Base-by-base conservation (phyloP, 306 rosid genomes). In the Carpinus fangiana region DNA sequence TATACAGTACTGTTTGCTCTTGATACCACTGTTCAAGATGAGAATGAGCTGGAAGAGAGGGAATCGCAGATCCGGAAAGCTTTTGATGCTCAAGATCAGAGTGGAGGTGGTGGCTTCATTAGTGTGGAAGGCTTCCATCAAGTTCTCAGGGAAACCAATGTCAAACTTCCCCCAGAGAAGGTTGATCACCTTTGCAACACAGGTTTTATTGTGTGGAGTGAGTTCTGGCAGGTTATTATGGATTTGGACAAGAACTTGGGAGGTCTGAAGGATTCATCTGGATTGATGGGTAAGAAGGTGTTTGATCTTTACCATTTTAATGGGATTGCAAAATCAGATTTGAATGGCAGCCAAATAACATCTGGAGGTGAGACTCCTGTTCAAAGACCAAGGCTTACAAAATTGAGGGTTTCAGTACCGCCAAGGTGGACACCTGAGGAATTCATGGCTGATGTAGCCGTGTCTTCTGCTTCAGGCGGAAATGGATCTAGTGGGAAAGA, bases 381-480 rank as follows among this genome's bases (percentile, higher is more conserved):
- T 23, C 98, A 94, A 86, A 87, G 93, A 79, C 97, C 98, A 26
- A 83, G 98, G 84, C 97, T 94, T 75, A 90, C 97, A 23, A 91
- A 90, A 82, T 84, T 94, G 88, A 87, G 87, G 73, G 97, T 94
- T 83, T 94, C 95, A 5, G 98, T 94, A 78, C 98, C 98, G 6
- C 97, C 98, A 31, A 90, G 97, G 80, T 94, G 98, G 98, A 94
- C 97, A 0, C 97, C 97, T 17, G 98, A 94, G 88, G 97, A 94
- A 77, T 94, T 87, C 81, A 92, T 92, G 97, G 87, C 93, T 18
- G 95, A 90, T 84, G 96, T 90, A 67, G 73, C 89, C 57, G 86
- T 86, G 73, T 79, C 98, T 65, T 88, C 95, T 21, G 84, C 85
- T 53, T 53, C 91, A 18, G 80, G 77, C 64, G 86, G 87, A 68